These are phyloP conservation scores for Ustilago hordei DNA, from an alignment of 1,284 basidiomycete species.

Conservation along the genomic window DNA sequence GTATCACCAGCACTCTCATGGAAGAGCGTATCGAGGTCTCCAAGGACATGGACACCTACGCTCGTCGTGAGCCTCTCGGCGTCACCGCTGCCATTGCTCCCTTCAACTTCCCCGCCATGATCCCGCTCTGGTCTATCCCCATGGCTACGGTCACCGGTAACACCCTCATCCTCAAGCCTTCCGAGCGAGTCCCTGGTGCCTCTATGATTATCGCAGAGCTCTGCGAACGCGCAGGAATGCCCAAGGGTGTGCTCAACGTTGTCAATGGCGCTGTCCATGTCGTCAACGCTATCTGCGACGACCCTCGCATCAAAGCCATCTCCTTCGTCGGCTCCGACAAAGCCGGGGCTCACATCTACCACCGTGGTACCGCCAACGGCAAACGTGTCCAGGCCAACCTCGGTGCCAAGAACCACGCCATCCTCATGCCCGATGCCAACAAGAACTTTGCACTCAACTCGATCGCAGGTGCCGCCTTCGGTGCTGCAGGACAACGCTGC, in stretches of 20 bases:
- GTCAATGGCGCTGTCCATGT: constrained; percentile 90
- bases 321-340: constrained; percentile 96
- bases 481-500: constrained; percentile 96
- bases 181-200: constrained; percentile 94
- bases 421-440: constrained; percentile 96
- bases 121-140: constrained; percentile 82
- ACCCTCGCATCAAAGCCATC: constrained; percentile 90
- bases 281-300: constrained; percentile 94
- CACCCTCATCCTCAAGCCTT: constrained; percentile 93
- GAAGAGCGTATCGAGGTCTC: constrained; percentile 92
- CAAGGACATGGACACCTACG: constrained; percentile 96
- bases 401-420: constrained; percentile 84
- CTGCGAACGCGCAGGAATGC: constrained; percentile 80
- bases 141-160: constrained; percentile 87
- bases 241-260: constrained; percentile 70
- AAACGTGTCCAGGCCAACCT: constrained; percentile 96
- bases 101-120: constrained; percentile 79
- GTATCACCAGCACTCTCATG: constrained; percentile 84
- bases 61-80: constrained; percentile 78
- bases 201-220: constrained; percentile 97
- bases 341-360: constrained; percentile 92
- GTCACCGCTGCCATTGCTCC: constrained; percentile 62
- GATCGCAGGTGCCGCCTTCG: constrained; percentile 93
- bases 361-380: constrained; percentile 81
- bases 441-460: constrained; percentile 93